Base-by-base conservation (phyloP, 306 rosid genomes). In the Rosa rugosa region DNA sequence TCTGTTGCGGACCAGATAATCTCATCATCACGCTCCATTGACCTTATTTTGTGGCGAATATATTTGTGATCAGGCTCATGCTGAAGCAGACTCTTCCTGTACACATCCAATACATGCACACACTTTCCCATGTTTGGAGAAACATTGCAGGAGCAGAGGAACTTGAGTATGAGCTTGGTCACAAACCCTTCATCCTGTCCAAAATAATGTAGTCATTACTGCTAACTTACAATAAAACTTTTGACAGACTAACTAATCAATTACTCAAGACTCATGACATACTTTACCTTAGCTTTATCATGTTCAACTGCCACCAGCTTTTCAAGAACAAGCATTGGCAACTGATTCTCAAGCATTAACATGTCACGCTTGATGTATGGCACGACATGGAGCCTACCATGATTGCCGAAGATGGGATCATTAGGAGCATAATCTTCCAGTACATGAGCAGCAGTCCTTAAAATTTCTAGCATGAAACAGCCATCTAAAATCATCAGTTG, bases 341-440 rank as follows among this genome's bases (percentile, higher is more conserved):
- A 11, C 57, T 90, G 95, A 77, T 90, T 90, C 77, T 88, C 89
- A 34, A 90, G 90, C 87, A 88, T 76, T 54, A 85, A 79, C 88
- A 90, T 90, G 71, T 90, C 92, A 8, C 91, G 83, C 45, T 42
- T 78, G 64, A 90, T 82, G 69, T 76, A 83, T 0, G 80, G 83
- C 67, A 73, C 17, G 2, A 75, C 4, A 75, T 85, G 62, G 1
- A 87, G 78, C 31, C 67, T 82, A 11, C 91, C 91, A n/a, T 90
- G 90, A 38, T 72, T 46, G 1, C 91, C 80, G 80, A 87, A 87
- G 1, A 90, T 67, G 10, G 88, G 93, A 82, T 87, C 89, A 25
- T 72, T 81, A 1, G 77, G 73, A 6, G 75, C 84, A 76, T 89
- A 85, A 14, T 85, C 86, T 46, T 68, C 38, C 0, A 31, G 4